Evolutionary conservation across 352 stramenopile genomes (phyloP).

Genomic region (Pythium myriotylum): DNA sequence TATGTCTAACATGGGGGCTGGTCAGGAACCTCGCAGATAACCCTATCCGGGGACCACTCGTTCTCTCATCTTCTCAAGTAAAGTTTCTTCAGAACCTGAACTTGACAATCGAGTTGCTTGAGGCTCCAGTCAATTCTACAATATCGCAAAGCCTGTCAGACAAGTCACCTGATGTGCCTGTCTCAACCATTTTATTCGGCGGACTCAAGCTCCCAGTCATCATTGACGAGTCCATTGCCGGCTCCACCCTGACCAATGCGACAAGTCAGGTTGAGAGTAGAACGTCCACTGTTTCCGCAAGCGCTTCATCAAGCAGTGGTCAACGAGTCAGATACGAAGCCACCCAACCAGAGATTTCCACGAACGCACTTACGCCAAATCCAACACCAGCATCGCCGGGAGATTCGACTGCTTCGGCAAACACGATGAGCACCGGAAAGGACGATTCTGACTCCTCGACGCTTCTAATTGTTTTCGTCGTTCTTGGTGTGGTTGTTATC

Average conservation of each 20-base stretch:
- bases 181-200: not conserved
- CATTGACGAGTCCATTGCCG: too few relatives aligned
- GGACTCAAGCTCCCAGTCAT: too few relatives aligned
- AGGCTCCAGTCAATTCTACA: not conserved
- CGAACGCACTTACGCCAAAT: too few relatives aligned
- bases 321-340: too few relatives aligned
- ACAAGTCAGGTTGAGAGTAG: too few relatives aligned
- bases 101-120: not conserved
- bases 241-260: too few relatives aligned
- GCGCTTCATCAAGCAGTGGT: too few relatives aligned
- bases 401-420: not conserved
- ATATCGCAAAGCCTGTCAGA: too few relatives aligned
- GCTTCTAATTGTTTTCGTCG: not conserved
- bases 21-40: not conserved
- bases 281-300: too few relatives aligned
- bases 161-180: not conserved
- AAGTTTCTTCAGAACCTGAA: not conserved
- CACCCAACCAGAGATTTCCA: too few relatives aligned
- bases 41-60: slow-evolving; percentile 2
- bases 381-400: not conserved
- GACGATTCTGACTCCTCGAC: slow-evolving; percentile 1
- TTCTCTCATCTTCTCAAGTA: not conserved
- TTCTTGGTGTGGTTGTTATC: slow-evolving; percentile 10
- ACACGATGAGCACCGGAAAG: not conserved
- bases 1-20: too few relatives aligned